Evolutionary conservation across 2,329 filamentous ascomycete genomes (phyloP).

Genomic region (Chaetomiaceae sp.): DNA sequence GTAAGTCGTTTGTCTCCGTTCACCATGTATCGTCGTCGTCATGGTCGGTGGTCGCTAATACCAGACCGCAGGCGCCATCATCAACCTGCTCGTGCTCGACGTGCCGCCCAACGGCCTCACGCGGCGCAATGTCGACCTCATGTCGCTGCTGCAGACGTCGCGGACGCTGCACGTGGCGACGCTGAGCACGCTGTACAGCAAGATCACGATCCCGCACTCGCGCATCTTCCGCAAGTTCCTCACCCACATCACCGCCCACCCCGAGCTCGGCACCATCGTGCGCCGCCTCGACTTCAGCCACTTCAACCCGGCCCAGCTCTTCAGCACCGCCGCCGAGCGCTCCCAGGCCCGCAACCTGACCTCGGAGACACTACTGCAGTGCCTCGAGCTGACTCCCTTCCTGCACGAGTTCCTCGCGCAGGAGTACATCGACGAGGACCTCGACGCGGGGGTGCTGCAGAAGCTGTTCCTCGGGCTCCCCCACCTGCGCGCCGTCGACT

Average conservation of each 20-base stretch:
- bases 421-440: constrained; percentile 73
- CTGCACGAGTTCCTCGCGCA: constrained; percentile 73
- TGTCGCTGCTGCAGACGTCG: constrained; percentile 72
- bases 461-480: constrained; percentile 66
- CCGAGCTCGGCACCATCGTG: constrained; percentile 66
- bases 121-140: constrained; percentile 70
- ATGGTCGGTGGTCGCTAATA: neutral
- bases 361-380: constrained; percentile 63
- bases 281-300: constrained; percentile 78
- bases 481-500: constrained; percentile 62
- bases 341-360: constrained; percentile 71
- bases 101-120: constrained; percentile 68
- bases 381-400: constrained; percentile 64
- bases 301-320: constrained; percentile 74
- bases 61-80: constrained; percentile 55
- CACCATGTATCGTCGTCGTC: neutral
- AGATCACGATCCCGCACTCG: constrained; percentile 78
- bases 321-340: constrained; percentile 68
- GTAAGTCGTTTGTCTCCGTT: constrained; percentile 43
- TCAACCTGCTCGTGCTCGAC: constrained; percentile 67
- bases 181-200: constrained; percentile 66
- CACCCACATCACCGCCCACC: constrained; percentile 59
- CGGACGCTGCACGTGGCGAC: constrained; percentile 66
- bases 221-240: constrained; percentile 78
- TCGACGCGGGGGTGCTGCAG: constrained; percentile 59